These are phyloP conservation scores for Brassica balearica DNA, from an alignment of 441 rosid species.

Conservation along the genomic window DNA sequence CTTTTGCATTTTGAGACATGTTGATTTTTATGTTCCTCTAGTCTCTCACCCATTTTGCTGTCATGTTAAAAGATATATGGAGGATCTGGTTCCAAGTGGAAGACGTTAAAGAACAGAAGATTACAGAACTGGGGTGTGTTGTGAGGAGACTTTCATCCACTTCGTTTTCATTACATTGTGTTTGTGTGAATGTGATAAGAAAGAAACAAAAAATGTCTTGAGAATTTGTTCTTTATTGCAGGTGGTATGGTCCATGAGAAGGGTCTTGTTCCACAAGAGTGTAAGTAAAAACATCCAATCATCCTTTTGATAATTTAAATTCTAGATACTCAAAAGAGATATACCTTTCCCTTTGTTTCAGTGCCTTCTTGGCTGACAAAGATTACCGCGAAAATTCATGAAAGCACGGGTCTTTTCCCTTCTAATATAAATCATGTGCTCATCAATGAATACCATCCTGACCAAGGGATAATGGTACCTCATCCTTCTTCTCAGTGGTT, in stretches of 20 bases:
- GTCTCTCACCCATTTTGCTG: not conserved
- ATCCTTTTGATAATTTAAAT: not conserved
- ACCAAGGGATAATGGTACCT: constrained; percentile 91
- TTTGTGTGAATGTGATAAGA: constrained; percentile 12
- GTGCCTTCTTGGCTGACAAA: constrained; percentile 86
- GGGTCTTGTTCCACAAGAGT: constrained; percentile 85
- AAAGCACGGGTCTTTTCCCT: constrained; percentile 74
- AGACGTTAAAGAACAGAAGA: constrained; percentile 80
- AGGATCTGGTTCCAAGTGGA: constrained; percentile 80
- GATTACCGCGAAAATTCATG: constrained; percentile 63
- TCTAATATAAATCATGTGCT: constrained; percentile 88
- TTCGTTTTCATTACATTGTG: constrained; percentile 11
- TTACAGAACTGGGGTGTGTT: constrained; percentile 88
- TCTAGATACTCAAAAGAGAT: not conserved
- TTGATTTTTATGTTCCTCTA: not conserved
- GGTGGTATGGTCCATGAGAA: constrained; percentile 96
- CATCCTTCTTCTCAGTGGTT: not conserved
- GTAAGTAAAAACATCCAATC: constrained; percentile 51
- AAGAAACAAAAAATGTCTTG: constrained; percentile 4
- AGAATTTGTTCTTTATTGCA: constrained; percentile 41
- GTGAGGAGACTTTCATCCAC: not conserved
- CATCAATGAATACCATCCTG: constrained; percentile 87
- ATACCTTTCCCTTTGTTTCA: constrained; percentile 35
- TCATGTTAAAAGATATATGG: constrained; percentile 56
- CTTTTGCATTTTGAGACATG: not conserved